Conservation (phyloP, 495 filamentous ascomycete genomes). For the Aspergillus hancockii region DNA sequence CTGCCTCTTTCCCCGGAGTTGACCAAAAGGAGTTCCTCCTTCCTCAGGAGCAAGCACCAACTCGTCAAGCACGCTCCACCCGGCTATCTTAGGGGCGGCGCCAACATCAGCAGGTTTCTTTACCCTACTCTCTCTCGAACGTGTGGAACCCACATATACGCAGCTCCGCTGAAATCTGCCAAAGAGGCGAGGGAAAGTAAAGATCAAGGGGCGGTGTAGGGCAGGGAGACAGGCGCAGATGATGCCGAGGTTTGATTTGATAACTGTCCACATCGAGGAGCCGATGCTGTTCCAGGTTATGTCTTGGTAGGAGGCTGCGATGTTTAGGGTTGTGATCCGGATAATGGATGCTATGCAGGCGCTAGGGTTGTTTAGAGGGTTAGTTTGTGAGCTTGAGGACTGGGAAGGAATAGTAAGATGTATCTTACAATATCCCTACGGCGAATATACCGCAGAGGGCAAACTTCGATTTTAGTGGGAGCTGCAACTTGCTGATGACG, state of each 20-base stretch:
- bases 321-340: conserved; percentile 31
- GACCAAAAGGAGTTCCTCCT: background rate
- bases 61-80: conserved; percentile 1
- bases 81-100: background rate
- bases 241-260: conserved; percentile 47
- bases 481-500: conserved; percentile 19
- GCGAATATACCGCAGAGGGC: conserved; percentile 27
- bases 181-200: conserved; percentile 24
- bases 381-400: conserved; percentile 1
- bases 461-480: conserved; percentile 20
- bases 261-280: conserved; percentile 47
- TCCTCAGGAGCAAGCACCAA: background rate
- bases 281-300: conserved; percentile 31
- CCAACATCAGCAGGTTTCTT: background rate
- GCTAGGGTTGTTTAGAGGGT: conserved; percentile 15
- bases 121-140: background rate
- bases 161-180: background rate
- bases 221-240: conserved; percentile 50
- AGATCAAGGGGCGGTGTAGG: conserved; percentile 30
- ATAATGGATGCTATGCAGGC: conserved; percentile 35
- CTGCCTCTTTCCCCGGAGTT: background rate
- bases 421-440: conserved; percentile 29
- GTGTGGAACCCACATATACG: background rate
- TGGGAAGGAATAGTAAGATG: background rate
- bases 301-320: conserved; percentile 25